Evolutionary conservation across 495 filamentous ascomycete species (phyloP), one percentile per base, ranked within the genome.

Genomic region (Talaromyces nanjingensis): DNA sequence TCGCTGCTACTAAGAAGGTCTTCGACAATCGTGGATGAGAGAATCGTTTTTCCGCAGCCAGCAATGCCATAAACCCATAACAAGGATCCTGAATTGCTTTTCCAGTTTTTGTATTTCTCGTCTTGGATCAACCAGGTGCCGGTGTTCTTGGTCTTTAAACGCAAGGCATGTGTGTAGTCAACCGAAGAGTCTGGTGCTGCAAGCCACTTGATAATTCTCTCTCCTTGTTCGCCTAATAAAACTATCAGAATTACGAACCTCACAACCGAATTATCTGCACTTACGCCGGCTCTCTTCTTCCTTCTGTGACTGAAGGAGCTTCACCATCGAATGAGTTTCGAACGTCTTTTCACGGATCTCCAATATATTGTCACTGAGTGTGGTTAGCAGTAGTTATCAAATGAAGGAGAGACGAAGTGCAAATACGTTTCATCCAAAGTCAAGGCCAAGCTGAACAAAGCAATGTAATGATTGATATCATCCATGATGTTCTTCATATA

Each of bases 11-110:
- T 45, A 0, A 47, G 31, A n/a, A 74, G 56, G 52, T 76, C 42
- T 29, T 69, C 65, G 25, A 79, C 68, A 6, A 73, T 63, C 1
- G 65, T 72, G 4, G 73, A 69, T 54, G 67, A 68, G 33, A 77
- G 68, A 11, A 77, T 65, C 3, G 74, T 72, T 54, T 79, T 79
- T n/a, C 75, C 76, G 42, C 69, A 72, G 11, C 75, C 75, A 58
- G 74, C 68, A 59, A 68, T 74, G 14, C 74, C 76, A 64, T 76
- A 63, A 11, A 78, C 64, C 74, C 74, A 78, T 12, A 76, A 31
- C 20, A 70, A 29, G 11, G 68, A 68, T 20, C 59, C 53, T 14
- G 52, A 34, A 4, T 57, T 59, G 2, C 22, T 31, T 16, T 67
- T 63, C 75, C 72, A 77, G 9, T 63, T 53, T 16, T 65, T 22